Evolutionary conservation across 75 land plant species (phyloP).

Genomic region (Adiantum capillusveneris): DNA sequence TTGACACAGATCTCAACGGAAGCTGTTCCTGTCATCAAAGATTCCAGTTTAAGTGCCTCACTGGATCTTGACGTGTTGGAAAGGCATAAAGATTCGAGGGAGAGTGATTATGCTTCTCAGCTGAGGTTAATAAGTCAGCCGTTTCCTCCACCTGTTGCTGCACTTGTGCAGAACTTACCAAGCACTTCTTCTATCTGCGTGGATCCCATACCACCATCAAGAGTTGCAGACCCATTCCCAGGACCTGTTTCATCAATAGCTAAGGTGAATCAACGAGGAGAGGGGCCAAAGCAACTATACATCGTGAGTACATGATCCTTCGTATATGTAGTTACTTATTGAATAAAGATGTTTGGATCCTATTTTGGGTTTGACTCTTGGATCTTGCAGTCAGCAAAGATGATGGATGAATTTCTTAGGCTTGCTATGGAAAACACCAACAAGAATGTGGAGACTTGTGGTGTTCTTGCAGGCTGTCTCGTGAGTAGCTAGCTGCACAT

Average conservation of each 20-base stretch:
- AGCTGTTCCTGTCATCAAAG: neutral
- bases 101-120: slow-evolving; percentile 26
- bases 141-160: slow-evolving; percentile 83
- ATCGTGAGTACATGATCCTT: slow-evolving; percentile 41
- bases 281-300: slow-evolving; percentile 62
- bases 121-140: slow-evolving; percentile 56
- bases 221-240: slow-evolving; percentile 43
- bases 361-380: neutral
- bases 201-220: slow-evolving; percentile 27
- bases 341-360: neutral
- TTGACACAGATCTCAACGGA: too few species aligned
- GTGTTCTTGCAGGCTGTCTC: slow-evolving; percentile 73
- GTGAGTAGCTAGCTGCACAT: slow-evolving; percentile 28
- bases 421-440: slow-evolving; percentile 64
- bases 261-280: slow-evolving; percentile 40
- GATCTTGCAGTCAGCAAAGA: slow-evolving; percentile 51
- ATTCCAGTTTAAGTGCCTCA: neutral
- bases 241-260: slow-evolving; percentile 23
- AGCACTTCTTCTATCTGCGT: slow-evolving; percentile 22
- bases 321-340: neutral
- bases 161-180: slow-evolving; percentile 53
- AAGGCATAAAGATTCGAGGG: neutral
- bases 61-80: neutral
- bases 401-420: slow-evolving; percentile 91
- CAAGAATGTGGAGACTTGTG: slow-evolving; percentile 83